These are phyloP conservation scores for Fagopyrum esculentum DNA, from an alignment of 148 eudicot species.

Conservation along the genomic window DNA sequence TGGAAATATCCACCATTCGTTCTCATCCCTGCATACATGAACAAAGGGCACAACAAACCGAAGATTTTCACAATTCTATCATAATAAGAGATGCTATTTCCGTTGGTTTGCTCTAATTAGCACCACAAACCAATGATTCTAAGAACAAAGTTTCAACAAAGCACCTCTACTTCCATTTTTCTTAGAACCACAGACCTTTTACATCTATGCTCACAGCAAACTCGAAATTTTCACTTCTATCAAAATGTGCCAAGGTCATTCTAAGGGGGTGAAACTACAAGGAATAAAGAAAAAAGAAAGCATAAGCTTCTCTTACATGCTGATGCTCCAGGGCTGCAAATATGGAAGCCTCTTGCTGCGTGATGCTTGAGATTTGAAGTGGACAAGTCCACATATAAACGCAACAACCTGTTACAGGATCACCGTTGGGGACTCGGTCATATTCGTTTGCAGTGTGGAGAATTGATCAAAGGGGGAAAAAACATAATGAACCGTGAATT, in stretches of 20 bases:
- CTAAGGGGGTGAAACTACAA: too few relatives aligned
- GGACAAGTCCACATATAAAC: slow-evolving; percentile 68
- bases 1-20: slow-evolving; percentile 99
- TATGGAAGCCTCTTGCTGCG: slow-evolving; percentile 45
- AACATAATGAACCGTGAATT: not conserved
- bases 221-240: not conserved
- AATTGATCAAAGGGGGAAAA: not conserved
- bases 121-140: not conserved
- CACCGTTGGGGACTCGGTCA: not conserved
- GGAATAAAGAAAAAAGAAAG: not conserved
- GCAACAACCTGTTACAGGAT: slow-evolving; percentile 59
- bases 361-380: slow-evolving; percentile 54
- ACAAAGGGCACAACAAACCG: not conserved
- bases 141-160: not conserved
- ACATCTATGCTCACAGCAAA: not conserved
- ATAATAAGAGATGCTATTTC: not conserved
- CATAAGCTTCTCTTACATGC: slow-evolving; percentile 49
- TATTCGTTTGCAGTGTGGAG: not conserved
- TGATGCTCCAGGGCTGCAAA: slow-evolving; percentile 79
- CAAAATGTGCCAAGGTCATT: too few relatives aligned
- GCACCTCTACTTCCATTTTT: not conserved
- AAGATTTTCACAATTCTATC: not conserved
- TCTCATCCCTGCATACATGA: slow-evolving; percentile 69
- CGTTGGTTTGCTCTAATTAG: not conserved
- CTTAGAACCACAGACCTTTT: not conserved